phyloP scores from a whole-genome alignment of 371 early-diverging fungal genomes.

The Syncephalastrum sp. region DNA sequence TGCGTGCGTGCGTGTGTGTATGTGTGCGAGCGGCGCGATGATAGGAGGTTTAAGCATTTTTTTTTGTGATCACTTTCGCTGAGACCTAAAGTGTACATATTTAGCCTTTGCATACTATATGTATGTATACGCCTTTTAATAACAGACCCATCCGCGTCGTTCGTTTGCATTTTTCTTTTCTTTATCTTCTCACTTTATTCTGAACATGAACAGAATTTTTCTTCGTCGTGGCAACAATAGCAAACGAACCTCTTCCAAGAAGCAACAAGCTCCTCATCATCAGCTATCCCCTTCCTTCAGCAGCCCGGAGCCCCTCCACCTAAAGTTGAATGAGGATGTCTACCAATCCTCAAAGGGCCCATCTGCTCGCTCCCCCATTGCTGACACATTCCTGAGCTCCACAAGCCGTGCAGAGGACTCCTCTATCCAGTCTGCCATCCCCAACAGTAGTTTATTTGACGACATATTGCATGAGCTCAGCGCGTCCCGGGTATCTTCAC shows the following conservation, averaged over 20 bases:
- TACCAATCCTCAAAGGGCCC: not conserved
- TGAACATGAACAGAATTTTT: conserved; percentile 8
- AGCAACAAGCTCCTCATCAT: conserved; percentile 1
- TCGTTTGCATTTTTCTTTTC: conserved; percentile 5
- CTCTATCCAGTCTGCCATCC: not conserved
- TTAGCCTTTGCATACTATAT: conserved; percentile 5
- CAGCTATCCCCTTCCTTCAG: conserved; percentile 10
- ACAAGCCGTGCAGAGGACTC: too few species aligned
- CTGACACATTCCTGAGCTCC: conserved; percentile 12
- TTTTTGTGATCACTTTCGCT: not conserved
- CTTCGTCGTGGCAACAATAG: conserved; percentile 8
- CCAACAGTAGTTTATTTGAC: conserved; percentile 10
- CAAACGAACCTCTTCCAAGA: too few species aligned
- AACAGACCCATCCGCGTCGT: conserved; percentile 1
- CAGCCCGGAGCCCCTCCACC: conserved; percentile 14
- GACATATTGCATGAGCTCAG: conserved; percentile 8
- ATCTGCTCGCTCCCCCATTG: conserved; percentile 8
- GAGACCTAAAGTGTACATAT: conserved; percentile 11
- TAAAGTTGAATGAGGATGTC: conserved; percentile 8
- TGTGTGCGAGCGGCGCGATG: too few species aligned
- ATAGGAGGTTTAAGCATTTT: not conserved
- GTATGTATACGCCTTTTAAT: conserved; percentile 4
- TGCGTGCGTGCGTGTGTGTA: too few species aligned
- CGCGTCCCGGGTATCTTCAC: too few species aligned
- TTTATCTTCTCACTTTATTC: conserved; percentile 5